These are phyloP conservation scores for Trypanosoma avium DNA, from an alignment of 208 protist species.

Conservation along the genomic window DNA sequence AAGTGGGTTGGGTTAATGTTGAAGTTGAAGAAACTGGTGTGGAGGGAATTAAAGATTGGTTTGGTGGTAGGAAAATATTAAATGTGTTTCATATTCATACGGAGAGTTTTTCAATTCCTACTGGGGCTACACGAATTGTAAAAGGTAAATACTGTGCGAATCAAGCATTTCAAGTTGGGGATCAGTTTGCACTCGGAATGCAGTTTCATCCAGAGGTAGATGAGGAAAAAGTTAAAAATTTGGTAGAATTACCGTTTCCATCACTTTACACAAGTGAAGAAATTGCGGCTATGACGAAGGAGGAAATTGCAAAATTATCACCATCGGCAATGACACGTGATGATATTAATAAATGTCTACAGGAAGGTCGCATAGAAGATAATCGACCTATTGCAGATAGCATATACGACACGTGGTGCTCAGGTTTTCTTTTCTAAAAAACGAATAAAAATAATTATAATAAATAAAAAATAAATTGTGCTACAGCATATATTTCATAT, in stretches of 20 bases:
- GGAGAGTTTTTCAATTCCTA: constrained; percentile 30
- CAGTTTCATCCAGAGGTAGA: constrained; percentile 40
- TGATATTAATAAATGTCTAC: constrained; percentile 9
- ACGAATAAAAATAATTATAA: background rate
- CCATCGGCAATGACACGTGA: constrained; percentile 24
- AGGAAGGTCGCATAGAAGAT: constrained; percentile 21
- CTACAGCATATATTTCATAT: too few species aligned
- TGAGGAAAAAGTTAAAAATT: constrained; percentile 21
- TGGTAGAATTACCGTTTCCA: background rate
- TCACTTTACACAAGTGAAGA: constrained; percentile 20
- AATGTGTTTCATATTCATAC: constrained; percentile 35
- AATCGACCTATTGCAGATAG: constrained; percentile 26
- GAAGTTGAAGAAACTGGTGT: constrained; percentile 9
- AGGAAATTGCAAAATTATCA: constrained; percentile 12
- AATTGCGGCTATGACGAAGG: constrained; percentile 16
- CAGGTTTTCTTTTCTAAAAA: constrained; percentile 21
- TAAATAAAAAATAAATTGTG: too few species aligned
- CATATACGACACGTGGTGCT: constrained; percentile 37
- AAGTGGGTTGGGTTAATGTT: constrained; percentile 26
- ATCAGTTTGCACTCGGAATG: constrained; percentile 35
- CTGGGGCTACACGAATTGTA: constrained; percentile 22
- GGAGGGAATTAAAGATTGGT: constrained; percentile 30
- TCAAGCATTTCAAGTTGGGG: constrained; percentile 34
- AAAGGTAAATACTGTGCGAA: constrained; percentile 28
- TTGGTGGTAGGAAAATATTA: constrained; percentile 21